Base-by-base conservation (phyloP, 352 stramenopile genomes). In the Phytopythium delawarense region DNA sequence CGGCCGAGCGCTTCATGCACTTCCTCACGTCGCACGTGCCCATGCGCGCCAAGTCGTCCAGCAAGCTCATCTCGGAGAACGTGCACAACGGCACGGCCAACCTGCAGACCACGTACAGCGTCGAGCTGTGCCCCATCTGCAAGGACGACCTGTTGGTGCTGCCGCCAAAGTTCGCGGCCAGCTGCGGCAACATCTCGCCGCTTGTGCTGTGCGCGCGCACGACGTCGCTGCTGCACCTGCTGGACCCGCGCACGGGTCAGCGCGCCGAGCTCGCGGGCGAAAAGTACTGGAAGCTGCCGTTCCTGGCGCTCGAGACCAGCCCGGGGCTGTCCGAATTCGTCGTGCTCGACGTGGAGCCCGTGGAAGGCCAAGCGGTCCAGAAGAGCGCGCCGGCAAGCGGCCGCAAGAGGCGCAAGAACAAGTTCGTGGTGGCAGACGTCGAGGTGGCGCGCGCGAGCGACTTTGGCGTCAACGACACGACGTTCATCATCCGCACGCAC, bases 381-480 rank as follows among this genome's bases (percentile, higher is more conserved):
- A 54, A 67, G 15, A 52, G 61, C 16, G 64, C 51, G 11, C 7
- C 64, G 5, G 39, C 18, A 30, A 65, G 53, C 0, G 35, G 30
- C 11, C 2, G 50, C 16, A 67, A 48, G 60, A 66, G 59, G 37
- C 50, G 30, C 25, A 63, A 59, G 32, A 62, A 44, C 32, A 79
- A 72, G 60, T 75, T 84, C 35, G 67, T 79, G 7, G 57, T 92
- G 45, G 82, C 81, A 5, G 78, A 91, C 52, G 71, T 94, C 42
- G 82, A 91, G 58, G 76, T 94, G 40, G 80, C 81, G 49, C 77
- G 81, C 15, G 76, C 61, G 23, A 82, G 73, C 52, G 84, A 94
- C 63, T 91, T 94, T 70, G 84, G 84, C 32, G 80, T 88, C 42
- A 94, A 92, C 65, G 84, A 94, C 61, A 89, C 76, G 61, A 89